phyloP scores from a whole-genome alignment of 148 eudicot species.

The Cornus controversa region DNA sequence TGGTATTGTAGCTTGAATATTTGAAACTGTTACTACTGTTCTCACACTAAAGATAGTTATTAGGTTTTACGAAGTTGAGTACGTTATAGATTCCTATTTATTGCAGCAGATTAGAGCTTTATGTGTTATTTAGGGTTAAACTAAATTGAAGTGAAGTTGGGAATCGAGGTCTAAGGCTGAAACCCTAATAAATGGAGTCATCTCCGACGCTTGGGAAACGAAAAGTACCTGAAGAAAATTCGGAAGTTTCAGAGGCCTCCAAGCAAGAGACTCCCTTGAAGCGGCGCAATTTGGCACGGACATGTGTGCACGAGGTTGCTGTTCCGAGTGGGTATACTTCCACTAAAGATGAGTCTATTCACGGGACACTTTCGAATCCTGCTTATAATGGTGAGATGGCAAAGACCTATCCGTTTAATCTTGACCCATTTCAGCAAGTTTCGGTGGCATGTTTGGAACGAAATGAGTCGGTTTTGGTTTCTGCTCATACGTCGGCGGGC shows the following conservation, averaged over 20 bases:
- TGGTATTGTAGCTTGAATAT: neutral
- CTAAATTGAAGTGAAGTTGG: neutral
- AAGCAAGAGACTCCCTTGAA: conserved; percentile 33
- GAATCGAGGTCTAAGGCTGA: neutral
- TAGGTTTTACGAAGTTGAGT: neutral
- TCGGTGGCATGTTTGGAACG: conserved; percentile 91
- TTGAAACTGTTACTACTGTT: neutral
- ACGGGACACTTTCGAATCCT: conserved; percentile 75
- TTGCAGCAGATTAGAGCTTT: neutral
- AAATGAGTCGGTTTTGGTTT: conserved; percentile 78
- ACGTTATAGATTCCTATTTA: neutral
- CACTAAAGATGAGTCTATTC: conserved; percentile 39
- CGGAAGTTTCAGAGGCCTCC: conserved; percentile 6
- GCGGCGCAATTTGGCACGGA: conserved; percentile 42
- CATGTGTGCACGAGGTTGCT: conserved; percentile 95
- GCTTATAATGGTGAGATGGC: conserved; percentile 57
- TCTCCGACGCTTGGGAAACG: conserved; percentile 40
- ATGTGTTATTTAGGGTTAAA: neutral
- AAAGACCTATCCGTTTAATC: conserved; percentile 63
- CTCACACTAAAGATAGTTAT: too few relatives aligned
- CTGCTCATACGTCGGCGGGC: conserved; percentile 94
- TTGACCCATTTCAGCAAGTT: conserved; percentile 83
- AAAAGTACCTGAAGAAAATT: conserved; percentile 33
- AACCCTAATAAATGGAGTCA: conserved; percentile 22
- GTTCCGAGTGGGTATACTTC: conserved; percentile 57